These are phyloP conservation scores for Daldinia decipiens DNA, from an alignment of 495 filamentous ascomycete genomes.

Conservation along the genomic window DNA sequence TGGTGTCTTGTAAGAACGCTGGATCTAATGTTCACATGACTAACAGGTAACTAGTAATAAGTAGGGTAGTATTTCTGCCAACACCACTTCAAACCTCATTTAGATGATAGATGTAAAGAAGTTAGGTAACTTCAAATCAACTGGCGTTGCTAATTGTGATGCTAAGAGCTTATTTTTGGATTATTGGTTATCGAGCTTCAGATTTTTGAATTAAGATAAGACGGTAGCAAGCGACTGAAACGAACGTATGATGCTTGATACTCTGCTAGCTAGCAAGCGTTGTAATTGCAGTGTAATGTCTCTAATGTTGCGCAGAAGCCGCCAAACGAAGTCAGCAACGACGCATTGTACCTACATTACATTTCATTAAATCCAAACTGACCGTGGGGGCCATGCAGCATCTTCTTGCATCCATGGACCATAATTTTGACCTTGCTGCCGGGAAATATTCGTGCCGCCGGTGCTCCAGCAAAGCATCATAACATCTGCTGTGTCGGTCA, in stretches of 20 bases:
- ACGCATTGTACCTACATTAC: conserved; percentile 32
- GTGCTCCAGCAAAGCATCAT: not conserved
- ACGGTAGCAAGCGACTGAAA: conserved; percentile 19
- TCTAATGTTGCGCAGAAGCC: conserved; percentile 20
- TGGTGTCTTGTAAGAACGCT: conserved; percentile 23
- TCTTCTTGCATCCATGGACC: conserved; percentile 13
- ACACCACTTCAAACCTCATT: conserved; percentile 4
- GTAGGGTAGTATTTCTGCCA: conserved; percentile 10
- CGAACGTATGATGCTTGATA: not conserved
- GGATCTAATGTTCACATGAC: conserved; percentile 35
- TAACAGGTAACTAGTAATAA: conserved; percentile 9
- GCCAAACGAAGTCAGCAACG: conserved; percentile 12
- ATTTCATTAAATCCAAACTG: conserved; percentile 15
- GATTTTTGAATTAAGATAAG: conserved; percentile 2
- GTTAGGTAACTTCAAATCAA: not conserved
- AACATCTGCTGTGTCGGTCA: not conserved
- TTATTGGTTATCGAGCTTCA: conserved; percentile 6
- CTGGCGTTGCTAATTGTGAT: not conserved
- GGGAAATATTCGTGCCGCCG: conserved; percentile 35
- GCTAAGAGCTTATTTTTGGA: not conserved
- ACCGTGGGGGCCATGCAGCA: conserved; percentile 27
- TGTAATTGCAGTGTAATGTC: conserved; percentile 15
- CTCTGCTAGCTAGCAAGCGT: conserved; percentile 11
- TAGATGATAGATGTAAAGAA: not conserved
- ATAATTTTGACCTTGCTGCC: conserved; percentile 16